A percentile compares a stretch with the other conserved stretches of the same genome.
phyloP scores from a whole-genome alignment of 306 rosid species.

The Vachellia collinsii region DNA sequence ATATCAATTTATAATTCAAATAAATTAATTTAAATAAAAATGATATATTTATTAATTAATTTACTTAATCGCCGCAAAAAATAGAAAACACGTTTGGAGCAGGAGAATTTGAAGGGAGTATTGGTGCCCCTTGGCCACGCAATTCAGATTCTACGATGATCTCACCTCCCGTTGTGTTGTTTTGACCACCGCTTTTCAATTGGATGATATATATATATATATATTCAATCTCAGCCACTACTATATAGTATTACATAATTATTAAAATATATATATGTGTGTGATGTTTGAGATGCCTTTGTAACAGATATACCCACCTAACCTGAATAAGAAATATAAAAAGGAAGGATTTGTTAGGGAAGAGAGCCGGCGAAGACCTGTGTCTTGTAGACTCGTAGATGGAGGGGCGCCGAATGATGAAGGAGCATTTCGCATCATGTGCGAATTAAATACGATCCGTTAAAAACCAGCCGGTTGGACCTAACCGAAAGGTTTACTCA shows the following conservation, averaged over 20 bases:
- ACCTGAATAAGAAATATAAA: not conserved
- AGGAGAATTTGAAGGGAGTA: not conserved
- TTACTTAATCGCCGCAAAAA: too few species aligned
- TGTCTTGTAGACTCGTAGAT: not conserved
- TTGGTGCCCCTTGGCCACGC: too few species aligned
- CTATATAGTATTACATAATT: too few species aligned
- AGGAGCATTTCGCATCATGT: too few species aligned
- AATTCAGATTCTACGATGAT: slow-evolving; percentile 20
- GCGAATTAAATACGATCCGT: too few species aligned
- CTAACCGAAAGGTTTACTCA: too few species aligned
- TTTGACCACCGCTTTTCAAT: slow-evolving; percentile 1
- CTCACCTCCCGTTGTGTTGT: slow-evolving; percentile 10
- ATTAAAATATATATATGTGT: too few species aligned
- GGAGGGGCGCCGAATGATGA: not conserved
- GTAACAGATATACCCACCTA: not conserved
- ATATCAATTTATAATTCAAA: too few species aligned
- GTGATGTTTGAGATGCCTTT: not conserved
- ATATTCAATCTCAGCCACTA: not conserved
- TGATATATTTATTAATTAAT: too few species aligned
- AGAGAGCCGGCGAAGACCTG: slow-evolving; percentile 36
- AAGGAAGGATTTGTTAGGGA: not conserved
- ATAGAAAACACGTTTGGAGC: not conserved
- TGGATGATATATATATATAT: too few species aligned
- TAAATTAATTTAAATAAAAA: too few species aligned
- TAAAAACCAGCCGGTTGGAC: too few species aligned